Base-by-base conservation (phyloP, 2,329 filamentous ascomycete species). In the Cryphonectria radicalis region DNA sequence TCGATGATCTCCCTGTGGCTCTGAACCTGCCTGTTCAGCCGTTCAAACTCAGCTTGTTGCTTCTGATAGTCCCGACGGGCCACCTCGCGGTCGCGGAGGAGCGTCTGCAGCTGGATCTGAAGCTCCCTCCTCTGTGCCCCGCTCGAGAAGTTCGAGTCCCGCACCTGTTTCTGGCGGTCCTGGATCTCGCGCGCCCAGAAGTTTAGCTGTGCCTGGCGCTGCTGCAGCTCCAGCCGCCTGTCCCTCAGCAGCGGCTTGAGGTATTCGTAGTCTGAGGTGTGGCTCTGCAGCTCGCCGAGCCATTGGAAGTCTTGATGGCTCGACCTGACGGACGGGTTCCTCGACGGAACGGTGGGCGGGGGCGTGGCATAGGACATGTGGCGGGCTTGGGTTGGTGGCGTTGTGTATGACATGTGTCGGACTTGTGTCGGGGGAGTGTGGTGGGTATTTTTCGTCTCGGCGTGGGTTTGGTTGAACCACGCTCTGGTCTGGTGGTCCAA, bases 221-320 rank as follows among this genome's bases (percentile, higher is more conserved):
- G 43, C 50, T 66, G 64, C 32, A 66, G 46, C 50, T 57, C 64
- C 19, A 66, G 32, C 32, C 64, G 46, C 22, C 64, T 40, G 10
- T 43, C 64, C 10, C 32, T 37, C 35, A 66, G 66, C n/a, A 59
- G 37, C 37, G 55, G 53, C 37, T 67, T 67, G 50, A 67, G 53
- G 50, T 42, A 19, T n/a, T 67, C 66, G n/a, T 25, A 57, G 50
- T 59, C 66, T 17, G 66, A 57, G 17, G 32, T 43, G 25, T 60
- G 66, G 43, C 11, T 32, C 40, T 67, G 66, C 25, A 67, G 66
- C n/a, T 67, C 66, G 53, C 50, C 32, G 35, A 59, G 66, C 55
- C 66, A 67, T 19, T 60, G 66, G 22, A 43, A 46, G 25, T 59
- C 66, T 14, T 50, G 37, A 11, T 28, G 55, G 55, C 17, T 32